Evolutionary conservation across 768 basidiomycete species (phyloP).

Genomic region (Boletus reticuloceps): DNA sequence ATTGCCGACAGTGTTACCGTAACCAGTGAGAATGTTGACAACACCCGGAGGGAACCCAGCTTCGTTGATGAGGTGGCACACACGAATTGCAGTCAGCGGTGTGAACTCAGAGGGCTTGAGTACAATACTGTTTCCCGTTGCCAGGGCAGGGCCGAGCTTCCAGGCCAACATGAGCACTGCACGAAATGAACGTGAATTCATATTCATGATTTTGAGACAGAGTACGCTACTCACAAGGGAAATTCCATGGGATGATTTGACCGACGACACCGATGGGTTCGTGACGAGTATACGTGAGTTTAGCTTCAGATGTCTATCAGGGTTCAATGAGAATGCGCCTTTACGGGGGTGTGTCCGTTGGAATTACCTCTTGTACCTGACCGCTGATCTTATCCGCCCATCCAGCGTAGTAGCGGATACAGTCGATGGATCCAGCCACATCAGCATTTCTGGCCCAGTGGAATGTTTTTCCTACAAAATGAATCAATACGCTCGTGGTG

Average conservation of each 20-base stretch:
- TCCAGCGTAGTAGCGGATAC: constrained; percentile 82
- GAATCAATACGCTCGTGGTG: too few species aligned
- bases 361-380: constrained; percentile 58
- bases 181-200: not conserved
- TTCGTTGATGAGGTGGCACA: constrained; percentile 53
- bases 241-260: constrained; percentile 71
- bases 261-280: constrained; percentile 29
- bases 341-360: too few species aligned
- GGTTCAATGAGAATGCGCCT: not conserved
- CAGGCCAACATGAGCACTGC: constrained; percentile 61
- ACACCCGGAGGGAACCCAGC: constrained; percentile 79
- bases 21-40: constrained; percentile 76
- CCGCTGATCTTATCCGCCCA: constrained; percentile 87
- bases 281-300: constrained; percentile 16
- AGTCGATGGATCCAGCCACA: constrained; percentile 30
- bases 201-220: not conserved
- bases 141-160: constrained; percentile 77
- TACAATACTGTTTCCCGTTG: constrained; percentile 74
- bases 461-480: constrained; percentile 52
- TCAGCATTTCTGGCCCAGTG: constrained; percentile 47
- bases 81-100: constrained; percentile 58
- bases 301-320: constrained; percentile 27
- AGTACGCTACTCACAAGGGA: constrained; percentile 39
- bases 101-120: constrained; percentile 84
- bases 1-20: constrained; percentile 65